A percentile compares a stretch with the other conserved stretches of the same genome.
phyloP scores from a whole-genome alignment of 2,329 filamentous ascomycete genomes.

The Aureobasidium zeae region DNA sequence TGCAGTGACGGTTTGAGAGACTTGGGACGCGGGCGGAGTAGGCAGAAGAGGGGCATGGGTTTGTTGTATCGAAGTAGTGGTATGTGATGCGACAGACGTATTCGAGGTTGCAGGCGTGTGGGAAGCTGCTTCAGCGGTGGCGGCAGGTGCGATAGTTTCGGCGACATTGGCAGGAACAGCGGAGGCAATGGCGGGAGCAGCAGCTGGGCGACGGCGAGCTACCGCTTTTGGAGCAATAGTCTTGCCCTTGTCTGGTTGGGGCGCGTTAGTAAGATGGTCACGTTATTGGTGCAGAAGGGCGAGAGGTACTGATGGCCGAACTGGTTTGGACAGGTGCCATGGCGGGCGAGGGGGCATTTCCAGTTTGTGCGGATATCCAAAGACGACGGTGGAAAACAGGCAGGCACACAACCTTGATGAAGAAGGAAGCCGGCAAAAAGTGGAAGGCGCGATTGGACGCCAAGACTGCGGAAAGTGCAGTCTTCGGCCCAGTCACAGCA shows the following conservation, averaged over 20 bases:
- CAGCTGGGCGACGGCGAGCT: slow-evolving; percentile 33
- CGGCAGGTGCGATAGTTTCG: neutral
- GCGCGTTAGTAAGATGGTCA: slow-evolving; percentile 18
- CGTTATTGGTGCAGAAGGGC: slow-evolving; percentile 16
- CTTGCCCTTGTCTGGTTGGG: slow-evolving; percentile 34
- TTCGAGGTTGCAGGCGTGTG: neutral
- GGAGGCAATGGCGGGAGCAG: slow-evolving; percentile 17
- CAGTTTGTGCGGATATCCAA: neutral
- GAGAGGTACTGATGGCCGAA: slow-evolving; percentile 43
- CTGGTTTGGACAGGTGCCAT: slow-evolving; percentile 44
- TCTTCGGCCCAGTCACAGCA: neutral
- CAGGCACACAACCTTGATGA: neutral
- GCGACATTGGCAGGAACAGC: neutral
- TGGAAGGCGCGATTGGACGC: neutral
- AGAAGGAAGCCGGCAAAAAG: neutral
- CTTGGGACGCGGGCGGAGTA: slow-evolving; percentile 8
- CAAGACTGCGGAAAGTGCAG: neutral
- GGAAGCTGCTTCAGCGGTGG: slow-evolving; percentile 16
- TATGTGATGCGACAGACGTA: neutral
- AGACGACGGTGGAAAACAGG: neutral
- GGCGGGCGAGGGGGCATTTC: slow-evolving; percentile 1
- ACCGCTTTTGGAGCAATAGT: slow-evolving; percentile 41
- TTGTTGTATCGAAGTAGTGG: neutral
- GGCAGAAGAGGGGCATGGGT: neutral
- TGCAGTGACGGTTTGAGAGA: neutral